Conservation (phyloP, 202 grass and related monocot species). For the Panicum hallii region DNA sequence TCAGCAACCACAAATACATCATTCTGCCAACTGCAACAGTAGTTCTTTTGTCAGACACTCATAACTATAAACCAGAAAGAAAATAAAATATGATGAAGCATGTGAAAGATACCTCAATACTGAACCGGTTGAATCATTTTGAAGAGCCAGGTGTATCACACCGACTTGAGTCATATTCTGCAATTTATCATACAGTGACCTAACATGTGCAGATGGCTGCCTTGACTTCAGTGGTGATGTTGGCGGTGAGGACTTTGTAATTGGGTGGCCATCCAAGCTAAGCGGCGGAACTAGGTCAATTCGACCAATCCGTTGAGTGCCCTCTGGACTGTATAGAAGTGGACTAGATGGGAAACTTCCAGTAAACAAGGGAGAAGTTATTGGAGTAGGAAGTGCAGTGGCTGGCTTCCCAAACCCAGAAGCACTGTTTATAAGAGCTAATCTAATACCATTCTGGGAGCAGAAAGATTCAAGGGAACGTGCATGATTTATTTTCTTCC, state of each 20-base stretch:
- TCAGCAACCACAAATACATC: constrained; percentile 98
- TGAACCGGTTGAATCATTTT: constrained; percentile 94
- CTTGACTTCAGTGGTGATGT: constrained; percentile 71
- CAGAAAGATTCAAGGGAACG: constrained; percentile 87
- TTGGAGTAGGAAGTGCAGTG: constrained; percentile 69
- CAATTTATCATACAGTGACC: constrained; percentile 83
- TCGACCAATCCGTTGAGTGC: constrained; percentile 68
- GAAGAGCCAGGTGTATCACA: constrained; percentile 90
- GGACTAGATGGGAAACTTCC: constrained; percentile 99
- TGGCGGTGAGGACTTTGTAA: constrained; percentile 65
- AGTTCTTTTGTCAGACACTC: constrained; percentile 44
- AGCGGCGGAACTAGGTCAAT: constrained; percentile 95
- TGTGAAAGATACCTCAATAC: constrained; percentile 79
- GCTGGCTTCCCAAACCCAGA: constrained; percentile 80
- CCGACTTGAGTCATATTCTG: constrained; percentile 98
- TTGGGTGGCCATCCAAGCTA: constrained; percentile 87
- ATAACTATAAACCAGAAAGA: constrained; percentile 36
- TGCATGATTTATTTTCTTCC: constrained; percentile 79
- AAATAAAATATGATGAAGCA: constrained; percentile 10
- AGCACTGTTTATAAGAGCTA: constrained; percentile 69
- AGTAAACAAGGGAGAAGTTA: constrained; percentile 93
- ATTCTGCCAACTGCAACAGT: constrained; percentile 94
- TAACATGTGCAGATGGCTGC: constrained; percentile 77
- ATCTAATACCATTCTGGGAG: constrained; percentile 77
- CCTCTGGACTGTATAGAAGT: constrained; percentile 91